phyloP scores from a whole-genome alignment of 192 early-diverging fungal genomes.

The Neocallimastix lanati region DNA sequence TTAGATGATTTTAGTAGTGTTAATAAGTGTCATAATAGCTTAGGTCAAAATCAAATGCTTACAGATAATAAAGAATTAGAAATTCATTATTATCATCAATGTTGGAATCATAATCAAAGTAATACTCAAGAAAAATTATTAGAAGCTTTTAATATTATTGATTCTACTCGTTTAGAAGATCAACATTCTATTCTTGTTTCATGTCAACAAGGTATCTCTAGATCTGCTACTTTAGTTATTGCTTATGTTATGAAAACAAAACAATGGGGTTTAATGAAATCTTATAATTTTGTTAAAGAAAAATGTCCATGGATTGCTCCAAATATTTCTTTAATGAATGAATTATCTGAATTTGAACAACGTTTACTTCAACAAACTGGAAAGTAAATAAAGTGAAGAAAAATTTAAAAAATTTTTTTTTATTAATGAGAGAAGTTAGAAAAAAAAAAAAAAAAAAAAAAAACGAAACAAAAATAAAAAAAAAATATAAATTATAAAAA shows the following conservation, averaged over 20 bases:
- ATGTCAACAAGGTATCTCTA: conserved; percentile 76
- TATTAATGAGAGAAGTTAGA: too few relatives aligned
- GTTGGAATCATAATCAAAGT: not conserved
- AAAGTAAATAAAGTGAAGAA: too few relatives aligned
- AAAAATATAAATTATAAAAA: too few relatives aligned
- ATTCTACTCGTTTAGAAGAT: not conserved
- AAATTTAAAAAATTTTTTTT: too few relatives aligned
- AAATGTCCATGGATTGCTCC: conserved; percentile 55
- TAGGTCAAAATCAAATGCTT: too few relatives aligned
- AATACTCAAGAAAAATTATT: not conserved
- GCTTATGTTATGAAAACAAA: conserved; percentile 70
- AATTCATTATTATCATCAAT: not conserved
- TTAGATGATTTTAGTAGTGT: not conserved
- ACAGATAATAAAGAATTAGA: not conserved
- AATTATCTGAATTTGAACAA: conserved; percentile 50
- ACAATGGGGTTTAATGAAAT: conserved; percentile 28
- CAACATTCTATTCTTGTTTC: conserved; percentile 42
- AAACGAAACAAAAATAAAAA: too few relatives aligned
- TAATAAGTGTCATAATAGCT: too few relatives aligned
- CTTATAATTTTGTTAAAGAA: conserved; percentile 58
- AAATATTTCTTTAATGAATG: conserved; percentile 59
- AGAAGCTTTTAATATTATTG: not conserved
- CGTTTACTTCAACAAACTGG: not conserved
- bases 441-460: too few relatives aligned
- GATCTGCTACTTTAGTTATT: conserved; percentile 70